phyloP scores from a whole-genome alignment of 2,329 filamentous ascomycete species.

The Sphaerostilbella broomeana region DNA sequence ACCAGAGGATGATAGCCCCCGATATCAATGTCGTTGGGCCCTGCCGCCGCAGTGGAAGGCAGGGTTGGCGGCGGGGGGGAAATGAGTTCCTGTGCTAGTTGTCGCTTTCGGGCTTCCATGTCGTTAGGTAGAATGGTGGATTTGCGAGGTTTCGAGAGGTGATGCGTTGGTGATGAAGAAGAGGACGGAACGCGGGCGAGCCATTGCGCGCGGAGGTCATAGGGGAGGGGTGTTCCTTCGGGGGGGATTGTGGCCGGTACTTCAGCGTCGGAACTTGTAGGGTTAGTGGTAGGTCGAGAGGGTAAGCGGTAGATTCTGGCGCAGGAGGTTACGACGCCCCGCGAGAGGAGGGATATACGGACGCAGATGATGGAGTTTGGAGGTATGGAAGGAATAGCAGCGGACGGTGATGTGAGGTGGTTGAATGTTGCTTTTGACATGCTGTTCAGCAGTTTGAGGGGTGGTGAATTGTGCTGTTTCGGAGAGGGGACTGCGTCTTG shows the following conservation, averaged over 20 bases:
- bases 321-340: slow-evolving; percentile 64
- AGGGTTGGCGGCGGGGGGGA: slow-evolving; percentile 24
- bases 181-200: slow-evolving; percentile 45
- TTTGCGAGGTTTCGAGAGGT: background rate
- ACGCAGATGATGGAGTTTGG: slow-evolving; percentile 49
- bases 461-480: background rate
- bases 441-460: slow-evolving; percentile 18
- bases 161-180: background rate
- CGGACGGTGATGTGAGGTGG: slow-evolving; percentile 20
- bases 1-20: slow-evolving; percentile 59
- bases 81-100: slow-evolving; percentile 43
- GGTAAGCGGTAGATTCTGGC: slow-evolving; percentile 85
- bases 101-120: slow-evolving; percentile 35
- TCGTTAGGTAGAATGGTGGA: slow-evolving; percentile 15
- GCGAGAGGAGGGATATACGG: slow-evolving; percentile 57
- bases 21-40: slow-evolving; percentile 33
- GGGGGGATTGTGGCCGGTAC: slow-evolving; percentile 40
- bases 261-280: slow-evolving; percentile 32
- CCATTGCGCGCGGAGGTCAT: slow-evolving; percentile 63
- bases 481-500: slow-evolving; percentile 1
- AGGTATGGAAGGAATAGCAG: slow-evolving; percentile 22
- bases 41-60: slow-evolving; percentile 23
- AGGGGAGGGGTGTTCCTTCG: slow-evolving; percentile 27
- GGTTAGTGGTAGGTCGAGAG: slow-evolving; percentile 19
- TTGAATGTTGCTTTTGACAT: slow-evolving; percentile 27